Evolutionary conservation across 2,329 filamentous ascomycete species (phyloP).

Genomic region (Lachnellula cervina): DNA sequence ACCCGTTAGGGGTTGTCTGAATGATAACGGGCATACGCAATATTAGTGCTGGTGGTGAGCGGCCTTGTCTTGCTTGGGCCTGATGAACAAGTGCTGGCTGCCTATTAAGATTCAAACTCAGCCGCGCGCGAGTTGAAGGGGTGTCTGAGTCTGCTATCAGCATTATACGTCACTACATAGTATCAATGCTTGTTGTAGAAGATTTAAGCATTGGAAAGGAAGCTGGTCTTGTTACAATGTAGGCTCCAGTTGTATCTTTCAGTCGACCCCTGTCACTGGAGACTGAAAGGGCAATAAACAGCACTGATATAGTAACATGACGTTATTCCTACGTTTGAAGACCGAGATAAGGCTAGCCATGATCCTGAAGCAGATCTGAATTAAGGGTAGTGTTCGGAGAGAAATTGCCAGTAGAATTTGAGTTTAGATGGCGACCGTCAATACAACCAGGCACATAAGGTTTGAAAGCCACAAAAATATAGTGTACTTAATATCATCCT

Average conservation of each 20-base stretch:
- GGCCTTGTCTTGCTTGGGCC: neutral
- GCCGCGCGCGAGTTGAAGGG: neutral
- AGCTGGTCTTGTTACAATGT: neutral
- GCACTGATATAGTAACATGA: slow-evolving; percentile 4
- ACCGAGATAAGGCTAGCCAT: neutral
- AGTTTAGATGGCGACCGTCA: slow-evolving; percentile 2
- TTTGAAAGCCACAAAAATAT: slow-evolving; percentile 10
- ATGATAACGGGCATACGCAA: neutral
- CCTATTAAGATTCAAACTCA: neutral
- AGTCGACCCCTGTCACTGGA: neutral
- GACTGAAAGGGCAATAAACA: neutral
- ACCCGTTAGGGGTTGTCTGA: neutral
- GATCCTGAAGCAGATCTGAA: slow-evolving; percentile 7
- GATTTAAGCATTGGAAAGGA: neutral
- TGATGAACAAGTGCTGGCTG: neutral
- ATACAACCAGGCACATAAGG: slow-evolving; percentile 11
- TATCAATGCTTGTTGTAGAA: too few relatives aligned
- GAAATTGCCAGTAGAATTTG: slow-evolving; percentile 6
- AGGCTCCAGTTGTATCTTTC: neutral
- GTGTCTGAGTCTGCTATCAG: neutral
- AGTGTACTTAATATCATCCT: slow-evolving; percentile 15
- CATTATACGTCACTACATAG: too few relatives aligned
- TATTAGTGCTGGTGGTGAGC: neutral
- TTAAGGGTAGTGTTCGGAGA: slow-evolving; percentile 12
- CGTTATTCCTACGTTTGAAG: slow-evolving; percentile 16